Evolutionary conservation across 768 basidiomycete species (phyloP).

Genomic region (Leccinum boreale): DNA sequence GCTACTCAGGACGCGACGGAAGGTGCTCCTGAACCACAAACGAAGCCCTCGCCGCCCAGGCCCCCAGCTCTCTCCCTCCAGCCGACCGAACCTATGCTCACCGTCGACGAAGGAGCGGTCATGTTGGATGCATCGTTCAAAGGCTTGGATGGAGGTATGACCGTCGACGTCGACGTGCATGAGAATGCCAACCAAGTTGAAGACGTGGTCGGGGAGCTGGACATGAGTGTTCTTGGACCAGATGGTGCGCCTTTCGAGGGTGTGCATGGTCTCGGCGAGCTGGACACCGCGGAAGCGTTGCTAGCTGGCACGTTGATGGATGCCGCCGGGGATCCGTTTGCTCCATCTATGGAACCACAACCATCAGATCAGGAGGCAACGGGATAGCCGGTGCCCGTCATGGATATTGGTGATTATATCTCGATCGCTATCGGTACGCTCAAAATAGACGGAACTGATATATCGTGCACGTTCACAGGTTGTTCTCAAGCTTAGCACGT

Average conservation of each 20-base stretch:
- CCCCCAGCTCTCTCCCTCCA: slow-evolving; percentile 58
- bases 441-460: slow-evolving; percentile 3
- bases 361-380: slow-evolving; percentile 11
- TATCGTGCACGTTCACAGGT: neutral
- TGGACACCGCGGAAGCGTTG: slow-evolving; percentile 50
- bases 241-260: slow-evolving; percentile 59
- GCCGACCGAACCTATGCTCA: slow-evolving; percentile 44
- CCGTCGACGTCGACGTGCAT: slow-evolving; percentile 39
- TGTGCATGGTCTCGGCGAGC: slow-evolving; percentile 52
- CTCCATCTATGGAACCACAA: slow-evolving; percentile 21
- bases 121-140: slow-evolving; percentile 56
- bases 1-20: slow-evolving; percentile 38
- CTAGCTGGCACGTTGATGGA: slow-evolving; percentile 63
- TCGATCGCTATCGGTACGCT: neutral
- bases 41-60: slow-evolving; percentile 65
- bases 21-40: slow-evolving; percentile 47
- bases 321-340: slow-evolving; percentile 59
- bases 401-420: slow-evolving; percentile 6
- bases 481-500: neutral
- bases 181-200: slow-evolving; percentile 19
- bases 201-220: slow-evolving; percentile 48
- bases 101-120: slow-evolving; percentile 37
- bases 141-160: slow-evolving; percentile 46
- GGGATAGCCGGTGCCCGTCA: slow-evolving; percentile 3
- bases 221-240: slow-evolving; percentile 62